A percentile compares a stretch with the other conserved stretches of the same genome.
phyloP scores from a whole-genome alignment of 2,329 filamentous ascomycete genomes.

The Diaporthe sp. region DNA sequence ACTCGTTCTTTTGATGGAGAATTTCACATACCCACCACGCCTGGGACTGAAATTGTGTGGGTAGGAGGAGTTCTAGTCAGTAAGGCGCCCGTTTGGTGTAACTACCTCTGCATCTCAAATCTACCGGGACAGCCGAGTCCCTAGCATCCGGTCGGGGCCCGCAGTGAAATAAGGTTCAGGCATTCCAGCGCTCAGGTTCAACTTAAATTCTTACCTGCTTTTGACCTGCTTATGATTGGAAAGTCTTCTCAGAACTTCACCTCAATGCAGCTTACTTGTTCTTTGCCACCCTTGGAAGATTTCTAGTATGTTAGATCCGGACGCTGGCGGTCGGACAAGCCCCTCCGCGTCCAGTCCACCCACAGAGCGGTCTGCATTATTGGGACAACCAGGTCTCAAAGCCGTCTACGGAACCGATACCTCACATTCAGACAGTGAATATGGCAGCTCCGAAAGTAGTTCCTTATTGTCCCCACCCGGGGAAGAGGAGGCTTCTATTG shows the following conservation, averaged over 20 bases:
- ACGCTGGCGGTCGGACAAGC: neutral
- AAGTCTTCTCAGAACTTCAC: neutral
- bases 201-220: neutral
- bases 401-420: constrained; percentile 11
- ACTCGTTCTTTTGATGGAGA: neutral
- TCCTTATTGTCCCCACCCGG: neutral
- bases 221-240: neutral
- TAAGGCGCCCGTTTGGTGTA: neutral
- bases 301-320: constrained; percentile 1
- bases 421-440: neutral
- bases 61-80: neutral
- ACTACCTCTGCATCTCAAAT: neutral
- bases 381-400: constrained; percentile 4
- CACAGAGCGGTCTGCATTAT: constrained; percentile 31
- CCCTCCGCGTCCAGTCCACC: neutral
- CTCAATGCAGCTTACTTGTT: neutral
- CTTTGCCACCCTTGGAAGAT: neutral
- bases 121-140: neutral
- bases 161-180: constrained; percentile 3
- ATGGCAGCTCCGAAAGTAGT: constrained; percentile 5
- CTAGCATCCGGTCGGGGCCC: neutral
- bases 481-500: constrained; percentile 37
- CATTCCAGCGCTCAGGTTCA: neutral
- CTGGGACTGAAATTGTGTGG: neutral
- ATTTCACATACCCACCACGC: neutral